Base-by-base conservation (phyloP, 2,329 filamentous ascomycete species). In the Escovopsis sp. region DNA sequence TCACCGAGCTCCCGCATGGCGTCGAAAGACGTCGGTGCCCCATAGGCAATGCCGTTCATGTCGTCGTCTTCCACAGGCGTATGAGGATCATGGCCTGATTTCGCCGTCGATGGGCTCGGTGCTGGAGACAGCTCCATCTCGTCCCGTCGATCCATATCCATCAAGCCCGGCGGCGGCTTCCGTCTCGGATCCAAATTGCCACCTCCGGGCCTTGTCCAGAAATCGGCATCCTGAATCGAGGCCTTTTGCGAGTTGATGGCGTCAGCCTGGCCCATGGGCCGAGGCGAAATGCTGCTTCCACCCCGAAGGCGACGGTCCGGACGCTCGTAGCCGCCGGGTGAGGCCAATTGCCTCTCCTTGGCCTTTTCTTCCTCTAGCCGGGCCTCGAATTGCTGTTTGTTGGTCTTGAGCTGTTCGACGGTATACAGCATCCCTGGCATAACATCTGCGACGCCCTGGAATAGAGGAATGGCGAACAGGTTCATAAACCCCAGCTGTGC, bases 401-500 rank as follows among this genome's bases (percentile, higher is more conserved):
- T 96, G 39, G 62, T 62, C 34, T 81, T 67, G 17, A 96, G 76
- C 56, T 94, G 85, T 18, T 81, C 72, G 11, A 92, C 78, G 11
- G 79, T 83, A 55, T 92, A 94, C 34, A 68, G 65, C 75, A 96
- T 83, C 16, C 72, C 73, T 2, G 90, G 87, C 49, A 96, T 70
- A 26, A 96, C 72, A 46, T 92, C 82, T 21, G 83, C 76, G 7
- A 96, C 79, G 7, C 81, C 83, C 51, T 86, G 76, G 52, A 98
- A 98, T 0, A 98, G 68, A 1, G 90, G 90, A 33, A 87, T 75
- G 13, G 88, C 90, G 54, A 96, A 96, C 48, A 94, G 72, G 44
- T 85, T 90, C 83, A 96, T 94, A 59, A 98, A 98, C 17, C 84
- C 80, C 36, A 94, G 80, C 57, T 98, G 90, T 7, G 86, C 81